Percentiles rank a stretch among this genome's conserved stretches.
Evolutionary conservation across 768 basidiomycete genomes (phyloP).

Genomic region (Rhodotorula kratochvilovae): DNA sequence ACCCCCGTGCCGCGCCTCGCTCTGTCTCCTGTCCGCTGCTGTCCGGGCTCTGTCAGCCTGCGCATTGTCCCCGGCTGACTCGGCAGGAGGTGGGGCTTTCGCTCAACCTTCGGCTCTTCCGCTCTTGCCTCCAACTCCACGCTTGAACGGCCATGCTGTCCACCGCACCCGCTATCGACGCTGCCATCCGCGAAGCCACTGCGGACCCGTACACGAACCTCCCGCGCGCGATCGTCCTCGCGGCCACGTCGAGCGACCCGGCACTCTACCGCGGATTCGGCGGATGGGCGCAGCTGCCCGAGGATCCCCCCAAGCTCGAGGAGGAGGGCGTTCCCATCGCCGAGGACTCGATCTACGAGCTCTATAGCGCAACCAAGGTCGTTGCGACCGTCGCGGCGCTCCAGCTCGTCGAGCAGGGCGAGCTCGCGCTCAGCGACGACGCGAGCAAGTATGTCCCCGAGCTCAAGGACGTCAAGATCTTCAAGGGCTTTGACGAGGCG

Average conservation of each 20-base stretch:
- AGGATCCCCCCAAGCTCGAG: neutral
- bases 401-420: slow-evolving; percentile 44
- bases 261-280: neutral
- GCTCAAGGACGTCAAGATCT: slow-evolving; percentile 36
- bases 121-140: too few relatives aligned
- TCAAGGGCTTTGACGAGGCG: slow-evolving; percentile 39
- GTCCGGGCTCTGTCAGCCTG: too few relatives aligned
- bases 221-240: neutral
- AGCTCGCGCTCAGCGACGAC: slow-evolving; percentile 41
- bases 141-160: neutral
- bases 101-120: too few relatives aligned
- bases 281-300: neutral
- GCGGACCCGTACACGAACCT: neutral
- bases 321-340: neutral
- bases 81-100: too few relatives aligned
- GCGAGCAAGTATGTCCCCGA: slow-evolving; percentile 42
- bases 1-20: too few relatives aligned
- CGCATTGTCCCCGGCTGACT: too few relatives aligned
- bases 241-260: neutral
- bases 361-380: slow-evolving; percentile 10
- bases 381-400: slow-evolving; percentile 44
- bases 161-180: neutral
- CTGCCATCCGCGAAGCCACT: neutral
- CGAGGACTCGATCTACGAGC: neutral
- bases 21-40: too few relatives aligned